Evolutionary conservation across 108 stramenopile genomes (phyloP).

Genomic region (Chaetoceros tenuissimus): DNA sequence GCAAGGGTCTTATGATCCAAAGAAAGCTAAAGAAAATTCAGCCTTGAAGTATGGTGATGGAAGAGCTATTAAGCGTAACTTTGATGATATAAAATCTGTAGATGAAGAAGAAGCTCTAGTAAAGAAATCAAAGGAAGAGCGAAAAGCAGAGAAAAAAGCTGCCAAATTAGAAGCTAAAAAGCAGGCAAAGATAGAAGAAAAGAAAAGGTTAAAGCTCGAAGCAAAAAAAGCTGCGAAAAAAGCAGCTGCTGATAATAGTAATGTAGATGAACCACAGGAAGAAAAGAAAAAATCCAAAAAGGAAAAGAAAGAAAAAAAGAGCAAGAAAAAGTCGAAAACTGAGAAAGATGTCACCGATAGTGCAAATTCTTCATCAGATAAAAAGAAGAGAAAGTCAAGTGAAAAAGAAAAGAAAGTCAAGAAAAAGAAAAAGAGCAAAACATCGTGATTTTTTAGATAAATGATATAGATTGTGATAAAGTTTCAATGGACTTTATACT

Average conservation of each 20-base stretch:
- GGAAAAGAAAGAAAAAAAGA: slow-evolving; percentile 4
- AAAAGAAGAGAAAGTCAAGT: not conserved
- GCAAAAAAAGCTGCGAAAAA: slow-evolving; percentile 2
- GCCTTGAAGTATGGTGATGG: slow-evolving; percentile 59
- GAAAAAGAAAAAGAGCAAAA: not conserved
- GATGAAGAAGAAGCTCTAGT: slow-evolving; percentile 2
- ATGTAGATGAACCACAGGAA: not conserved
- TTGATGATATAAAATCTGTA: slow-evolving; percentile 37
- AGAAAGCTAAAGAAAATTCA: slow-evolving; percentile 8
- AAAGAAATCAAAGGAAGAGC: slow-evolving; percentile 12
- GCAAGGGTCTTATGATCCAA: slow-evolving; percentile 58
- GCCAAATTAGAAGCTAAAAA: slow-evolving; percentile 63
- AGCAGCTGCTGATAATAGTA: not conserved
- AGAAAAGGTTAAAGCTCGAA: slow-evolving; percentile 24
- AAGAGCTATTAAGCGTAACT: slow-evolving; percentile 67
- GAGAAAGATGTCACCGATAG: slow-evolving; percentile 2
- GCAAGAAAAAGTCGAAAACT: slow-evolving; percentile 1
- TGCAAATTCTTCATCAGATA: not conserved
- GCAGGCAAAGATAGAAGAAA: slow-evolving; percentile 55
- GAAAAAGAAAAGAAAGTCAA: not conserved
- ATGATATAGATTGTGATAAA: no score
- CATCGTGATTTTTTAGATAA: no score
- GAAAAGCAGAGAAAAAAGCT: slow-evolving; percentile 30
- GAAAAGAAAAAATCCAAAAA: slow-evolving; percentile 2
- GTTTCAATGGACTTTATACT: no score